Conservation (phyloP, 1,284 basidiomycete species). For the Lignosus rhinocerotis region DNA sequence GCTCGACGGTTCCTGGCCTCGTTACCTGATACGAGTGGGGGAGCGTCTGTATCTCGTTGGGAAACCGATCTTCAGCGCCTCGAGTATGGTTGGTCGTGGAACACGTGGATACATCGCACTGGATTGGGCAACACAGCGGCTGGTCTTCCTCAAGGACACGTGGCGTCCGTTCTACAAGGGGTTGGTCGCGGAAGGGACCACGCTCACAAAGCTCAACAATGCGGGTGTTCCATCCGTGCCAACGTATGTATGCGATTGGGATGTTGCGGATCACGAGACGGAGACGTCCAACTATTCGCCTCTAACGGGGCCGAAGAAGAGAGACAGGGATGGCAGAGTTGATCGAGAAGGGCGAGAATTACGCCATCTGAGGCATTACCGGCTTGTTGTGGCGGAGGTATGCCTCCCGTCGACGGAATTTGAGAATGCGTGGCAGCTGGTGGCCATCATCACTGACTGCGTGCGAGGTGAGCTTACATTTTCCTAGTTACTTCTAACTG, state of each 20-base stretch:
- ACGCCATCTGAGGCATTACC: conserved; percentile 6
- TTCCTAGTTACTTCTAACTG: too few relatives aligned
- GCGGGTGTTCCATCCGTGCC: neutral
- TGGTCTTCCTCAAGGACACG: conserved; percentile 13
- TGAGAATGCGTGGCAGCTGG: neutral
- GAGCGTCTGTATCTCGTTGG: conserved; percentile 1
- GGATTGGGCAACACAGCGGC: neutral
- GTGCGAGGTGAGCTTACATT: neutral
- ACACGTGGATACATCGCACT: conserved; percentile 11
- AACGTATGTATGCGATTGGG: neutral
- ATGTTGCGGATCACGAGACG: neutral
- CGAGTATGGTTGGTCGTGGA: conserved; percentile 5
- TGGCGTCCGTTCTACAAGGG: conserved; percentile 8
- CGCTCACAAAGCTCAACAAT: neutral
- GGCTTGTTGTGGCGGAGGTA: conserved; percentile 12
- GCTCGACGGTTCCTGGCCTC: neutral
- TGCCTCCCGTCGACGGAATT: neutral
- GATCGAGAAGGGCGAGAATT: neutral
- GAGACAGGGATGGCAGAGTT: too few relatives aligned
- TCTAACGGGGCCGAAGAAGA: neutral
- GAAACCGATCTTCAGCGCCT: neutral
- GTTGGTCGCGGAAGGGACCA: conserved; percentile 5
- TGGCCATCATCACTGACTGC: neutral
- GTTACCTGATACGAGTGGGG: neutral
- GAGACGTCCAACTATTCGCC: neutral